A percentile compares a stretch with the other conserved stretches of the same genome.
Conservation (phyloP, 108 stramenopile genomes). For the Nannochloropsis oceanica region DNA sequence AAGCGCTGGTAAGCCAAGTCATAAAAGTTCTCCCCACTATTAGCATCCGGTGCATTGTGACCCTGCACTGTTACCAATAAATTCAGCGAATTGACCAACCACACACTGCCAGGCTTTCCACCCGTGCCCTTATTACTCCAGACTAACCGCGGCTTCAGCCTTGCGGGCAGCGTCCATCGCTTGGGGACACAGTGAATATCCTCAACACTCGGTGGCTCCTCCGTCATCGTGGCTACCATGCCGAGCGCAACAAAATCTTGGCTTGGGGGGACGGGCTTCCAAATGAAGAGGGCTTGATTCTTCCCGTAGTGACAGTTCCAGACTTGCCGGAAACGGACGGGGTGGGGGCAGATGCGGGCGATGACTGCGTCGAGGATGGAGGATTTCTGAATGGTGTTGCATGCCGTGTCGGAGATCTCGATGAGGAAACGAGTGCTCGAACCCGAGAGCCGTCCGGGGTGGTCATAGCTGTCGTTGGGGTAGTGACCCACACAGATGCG, state of each 20-base stretch:
- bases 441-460: slow-evolving; percentile 24
- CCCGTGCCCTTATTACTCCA: slow-evolving; percentile 41
- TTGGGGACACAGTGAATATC: slow-evolving; percentile 77
- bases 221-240: slow-evolving; percentile 73
- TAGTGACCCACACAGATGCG: slow-evolving; percentile 83
- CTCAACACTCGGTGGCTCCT: slow-evolving; percentile 67
- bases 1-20: not conserved
- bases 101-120: slow-evolving; percentile 32
- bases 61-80: slow-evolving; percentile 19
- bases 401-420: slow-evolving; percentile 83
- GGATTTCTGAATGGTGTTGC: slow-evolving; percentile 68
- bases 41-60: slow-evolving; percentile 4
- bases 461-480: slow-evolving; percentile 61
- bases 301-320: slow-evolving; percentile 82
- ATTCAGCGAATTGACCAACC: slow-evolving; percentile 36
- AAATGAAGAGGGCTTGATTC: slow-evolving; percentile 64
- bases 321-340: slow-evolving; percentile 78
- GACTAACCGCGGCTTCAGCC: slow-evolving; percentile 30
- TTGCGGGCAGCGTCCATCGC: slow-evolving; percentile 48
- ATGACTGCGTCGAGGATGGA: slow-evolving; percentile 80
- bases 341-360: slow-evolving; percentile 73
- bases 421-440: slow-evolving; percentile 35
- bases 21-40: not conserved
- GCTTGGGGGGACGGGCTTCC: slow-evolving; percentile 89
- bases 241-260: slow-evolving; percentile 87